These are phyloP conservation scores for Cephalotrichum gorgonifer DNA, from an alignment of 2,329 filamentous ascomycete species.

Conservation along the genomic window DNA sequence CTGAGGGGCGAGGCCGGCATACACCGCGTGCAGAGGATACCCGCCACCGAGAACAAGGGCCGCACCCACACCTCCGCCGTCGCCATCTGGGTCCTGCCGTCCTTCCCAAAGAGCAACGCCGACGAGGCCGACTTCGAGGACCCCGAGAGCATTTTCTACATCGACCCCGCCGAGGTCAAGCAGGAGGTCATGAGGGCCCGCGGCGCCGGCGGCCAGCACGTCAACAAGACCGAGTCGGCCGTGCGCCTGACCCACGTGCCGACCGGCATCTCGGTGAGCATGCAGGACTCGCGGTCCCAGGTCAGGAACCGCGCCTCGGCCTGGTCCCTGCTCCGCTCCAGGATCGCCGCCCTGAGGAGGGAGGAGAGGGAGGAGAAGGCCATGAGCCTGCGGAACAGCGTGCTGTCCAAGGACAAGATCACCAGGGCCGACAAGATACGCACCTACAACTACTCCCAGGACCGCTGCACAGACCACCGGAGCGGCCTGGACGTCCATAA, in stretches of 20 bases:
- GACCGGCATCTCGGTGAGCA: slow-evolving; percentile 75
- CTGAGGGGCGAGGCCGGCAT: slow-evolving; percentile 87
- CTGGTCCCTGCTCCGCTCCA: slow-evolving; percentile 74
- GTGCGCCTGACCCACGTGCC: slow-evolving; percentile 86
- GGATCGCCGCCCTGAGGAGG: slow-evolving; percentile 67
- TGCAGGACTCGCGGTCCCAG: slow-evolving; percentile 90
- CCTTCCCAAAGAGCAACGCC: slow-evolving; percentile 51
- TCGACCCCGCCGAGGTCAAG: slow-evolving; percentile 73
- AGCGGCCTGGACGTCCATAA: slow-evolving; percentile 72
- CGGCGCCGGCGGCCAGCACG: slow-evolving; percentile 91
- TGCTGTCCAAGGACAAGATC: slow-evolving; percentile 70
- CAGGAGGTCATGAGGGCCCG: slow-evolving; percentile 84
- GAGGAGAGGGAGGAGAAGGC: slow-evolving; percentile 80
- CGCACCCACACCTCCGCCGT: slow-evolving; percentile 90
- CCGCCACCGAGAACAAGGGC: slow-evolving; percentile 81
- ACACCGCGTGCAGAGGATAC: slow-evolving; percentile 88
- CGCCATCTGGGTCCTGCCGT: slow-evolving; percentile 84
- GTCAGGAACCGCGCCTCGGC: slow-evolving; percentile 79
- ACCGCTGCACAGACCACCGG: slow-evolving; percentile 81
- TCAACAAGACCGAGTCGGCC: slow-evolving; percentile 96
- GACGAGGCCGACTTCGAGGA: slow-evolving; percentile 59
- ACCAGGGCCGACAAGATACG: slow-evolving; percentile 88
- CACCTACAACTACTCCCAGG: slow-evolving; percentile 71
- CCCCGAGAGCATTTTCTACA: slow-evolving; percentile 83
- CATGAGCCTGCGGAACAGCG: slow-evolving; percentile 61